These are phyloP conservation scores for Cyamopsis tetragonoloba DNA, from an alignment of 306 rosid species.

Conservation along the genomic window DNA sequence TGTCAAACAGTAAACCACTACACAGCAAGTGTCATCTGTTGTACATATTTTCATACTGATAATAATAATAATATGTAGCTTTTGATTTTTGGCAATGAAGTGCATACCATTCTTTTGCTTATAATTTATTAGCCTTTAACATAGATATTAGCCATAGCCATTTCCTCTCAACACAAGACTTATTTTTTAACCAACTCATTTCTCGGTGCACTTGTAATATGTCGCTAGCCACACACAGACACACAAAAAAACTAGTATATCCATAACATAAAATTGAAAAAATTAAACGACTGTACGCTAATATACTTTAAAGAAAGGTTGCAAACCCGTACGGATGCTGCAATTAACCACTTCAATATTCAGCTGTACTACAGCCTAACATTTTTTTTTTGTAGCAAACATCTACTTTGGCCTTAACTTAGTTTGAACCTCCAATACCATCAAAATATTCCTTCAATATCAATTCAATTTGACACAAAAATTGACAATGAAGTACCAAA, in stretches of 20 bases:
- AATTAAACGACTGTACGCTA: neutral
- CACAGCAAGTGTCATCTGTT: neutral
- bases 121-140: no score
- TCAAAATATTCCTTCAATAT: neutral
- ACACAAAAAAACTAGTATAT: no score
- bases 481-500: neutral
- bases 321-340: neutral
- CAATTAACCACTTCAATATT: neutral
- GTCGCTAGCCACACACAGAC: no score
- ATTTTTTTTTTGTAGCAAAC: neutral
- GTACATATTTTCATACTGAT: no score
- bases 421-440: neutral
- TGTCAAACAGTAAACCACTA: slow-evolving; percentile 4
- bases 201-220: no score
- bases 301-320: neutral
- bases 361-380: neutral
- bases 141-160: no score
- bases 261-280: neutral
- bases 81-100: neutral
- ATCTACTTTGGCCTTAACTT: neutral
- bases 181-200: no score
- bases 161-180: no score
- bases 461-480: neutral
- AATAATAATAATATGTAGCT: neutral
- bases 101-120: neutral